Evolutionary conservation across 2,329 filamentous ascomycete species (phyloP).

Genomic region (Mollisia scopiformis): DNA sequence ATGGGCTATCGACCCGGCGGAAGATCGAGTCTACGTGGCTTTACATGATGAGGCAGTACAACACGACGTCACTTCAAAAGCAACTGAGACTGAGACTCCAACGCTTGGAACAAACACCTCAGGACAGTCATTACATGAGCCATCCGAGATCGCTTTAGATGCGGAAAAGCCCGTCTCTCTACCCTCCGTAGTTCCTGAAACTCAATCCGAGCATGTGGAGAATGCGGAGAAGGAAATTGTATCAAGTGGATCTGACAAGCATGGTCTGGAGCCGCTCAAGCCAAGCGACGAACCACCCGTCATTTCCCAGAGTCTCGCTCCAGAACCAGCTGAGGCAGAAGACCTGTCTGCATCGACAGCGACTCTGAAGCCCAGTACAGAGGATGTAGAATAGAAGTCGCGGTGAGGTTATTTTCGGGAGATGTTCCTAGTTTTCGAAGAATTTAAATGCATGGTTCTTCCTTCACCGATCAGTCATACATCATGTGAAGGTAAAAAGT

Average conservation of each 20-base stretch:
- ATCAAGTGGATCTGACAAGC: constrained; percentile 2
- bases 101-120: constrained; percentile 31
- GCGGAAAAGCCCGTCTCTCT: constrained; percentile 15
- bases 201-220: constrained; percentile 17
- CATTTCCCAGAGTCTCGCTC: constrained; percentile 8
- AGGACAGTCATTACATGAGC: constrained; percentile 26
- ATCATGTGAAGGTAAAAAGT: not conserved
- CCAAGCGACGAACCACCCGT: constrained; percentile 20
- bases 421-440: not conserved
- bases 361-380: constrained; percentile 24
- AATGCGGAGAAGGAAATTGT: constrained; percentile 20
- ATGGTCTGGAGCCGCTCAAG: constrained; percentile 16
- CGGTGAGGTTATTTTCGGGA: not conserved
- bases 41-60: constrained; percentile 17
- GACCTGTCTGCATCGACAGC: constrained; percentile 28
- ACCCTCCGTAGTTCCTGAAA: constrained; percentile 20
- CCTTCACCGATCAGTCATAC: not conserved
- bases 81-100: constrained; percentile 23
- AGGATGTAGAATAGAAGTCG: constrained; percentile 27
- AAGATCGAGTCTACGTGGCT: constrained; percentile 40
- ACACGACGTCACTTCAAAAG: constrained; percentile 16
- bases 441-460: not conserved
- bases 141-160: constrained; percentile 19
- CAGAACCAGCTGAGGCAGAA: constrained; percentile 21
- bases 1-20: constrained; percentile 46